Conservation (phyloP, 2,329 filamentous ascomycete species). For the Colletotrichum liaoningense region DNA sequence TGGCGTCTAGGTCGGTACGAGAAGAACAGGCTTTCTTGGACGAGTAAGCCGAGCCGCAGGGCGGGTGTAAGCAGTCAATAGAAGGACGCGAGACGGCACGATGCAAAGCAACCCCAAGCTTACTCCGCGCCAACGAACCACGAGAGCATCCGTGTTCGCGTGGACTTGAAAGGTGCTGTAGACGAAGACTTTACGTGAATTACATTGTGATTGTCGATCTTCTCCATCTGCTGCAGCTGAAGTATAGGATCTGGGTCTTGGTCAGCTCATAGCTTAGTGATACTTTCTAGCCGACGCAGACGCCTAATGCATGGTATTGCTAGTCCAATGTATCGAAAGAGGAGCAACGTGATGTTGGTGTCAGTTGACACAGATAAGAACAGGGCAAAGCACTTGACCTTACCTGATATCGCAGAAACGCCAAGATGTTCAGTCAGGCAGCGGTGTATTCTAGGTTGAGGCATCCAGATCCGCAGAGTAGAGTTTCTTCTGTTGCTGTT, state of each 20-base stretch:
- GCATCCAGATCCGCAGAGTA: background rate
- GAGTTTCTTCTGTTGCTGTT: background rate
- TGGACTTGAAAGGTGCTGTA: background rate
- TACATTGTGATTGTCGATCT: background rate
- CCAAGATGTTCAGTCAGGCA: background rate
- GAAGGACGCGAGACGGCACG: background rate
- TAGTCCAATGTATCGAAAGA: background rate
- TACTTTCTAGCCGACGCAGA: background rate
- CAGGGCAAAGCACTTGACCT: background rate
- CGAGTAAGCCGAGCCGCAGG: background rate
- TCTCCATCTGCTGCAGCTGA: background rate
- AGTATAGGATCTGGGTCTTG: background rate
- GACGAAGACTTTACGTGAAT: background rate
- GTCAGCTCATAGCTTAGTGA: background rate
- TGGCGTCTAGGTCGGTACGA: too few relatives aligned
- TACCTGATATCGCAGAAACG: background rate
- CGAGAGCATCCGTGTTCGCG: background rate
- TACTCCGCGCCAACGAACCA: background rate
- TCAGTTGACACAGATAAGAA: background rate
- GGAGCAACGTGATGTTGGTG: background rate
- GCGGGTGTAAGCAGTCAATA: background rate
- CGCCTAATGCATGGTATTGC: background rate
- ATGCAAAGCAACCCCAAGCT: background rate
- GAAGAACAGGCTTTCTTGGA: background rate
- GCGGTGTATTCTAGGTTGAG: background rate